These are phyloP conservation scores for Brassica cretica DNA, from an alignment of 345 rosid species.

Conservation along the genomic window DNA sequence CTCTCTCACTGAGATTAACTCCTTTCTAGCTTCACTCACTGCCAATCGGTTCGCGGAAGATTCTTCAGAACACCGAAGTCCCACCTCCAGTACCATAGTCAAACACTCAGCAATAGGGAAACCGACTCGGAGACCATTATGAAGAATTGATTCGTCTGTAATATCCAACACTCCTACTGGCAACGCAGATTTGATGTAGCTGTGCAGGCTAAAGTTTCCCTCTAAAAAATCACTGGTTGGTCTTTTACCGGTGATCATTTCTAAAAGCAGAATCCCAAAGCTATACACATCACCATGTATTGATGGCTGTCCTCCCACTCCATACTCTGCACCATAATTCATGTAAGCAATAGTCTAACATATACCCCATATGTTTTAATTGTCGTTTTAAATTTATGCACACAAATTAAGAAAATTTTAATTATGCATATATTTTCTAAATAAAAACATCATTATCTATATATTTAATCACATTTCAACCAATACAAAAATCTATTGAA, in stretches of 20 bases:
- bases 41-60: not conserved
- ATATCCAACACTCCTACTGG: not conserved
- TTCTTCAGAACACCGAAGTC: not conserved
- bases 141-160: not conserved
- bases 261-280: not conserved
- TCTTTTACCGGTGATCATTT: not conserved
- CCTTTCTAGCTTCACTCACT: not conserved
- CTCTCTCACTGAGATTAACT: not conserved
- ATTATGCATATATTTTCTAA: too few relatives aligned
- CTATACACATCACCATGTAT: not conserved
- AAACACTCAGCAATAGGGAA: not conserved
- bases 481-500: too few relatives aligned
- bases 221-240: not conserved
- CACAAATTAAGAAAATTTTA: too few relatives aligned
- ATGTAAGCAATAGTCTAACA: not conserved
- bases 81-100: not conserved
- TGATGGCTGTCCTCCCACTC: not conserved
- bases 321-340: not conserved
- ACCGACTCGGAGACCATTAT: not conserved
- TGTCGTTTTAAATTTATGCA: too few relatives aligned
- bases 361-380: too few relatives aligned
- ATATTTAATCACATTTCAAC: too few relatives aligned
- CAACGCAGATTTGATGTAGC: not conserved
- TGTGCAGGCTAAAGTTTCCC: not conserved
- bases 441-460: too few relatives aligned